phyloP scores from a whole-genome alignment of 2,329 filamentous ascomycete species.

The Claviceps sorghi region DNA sequence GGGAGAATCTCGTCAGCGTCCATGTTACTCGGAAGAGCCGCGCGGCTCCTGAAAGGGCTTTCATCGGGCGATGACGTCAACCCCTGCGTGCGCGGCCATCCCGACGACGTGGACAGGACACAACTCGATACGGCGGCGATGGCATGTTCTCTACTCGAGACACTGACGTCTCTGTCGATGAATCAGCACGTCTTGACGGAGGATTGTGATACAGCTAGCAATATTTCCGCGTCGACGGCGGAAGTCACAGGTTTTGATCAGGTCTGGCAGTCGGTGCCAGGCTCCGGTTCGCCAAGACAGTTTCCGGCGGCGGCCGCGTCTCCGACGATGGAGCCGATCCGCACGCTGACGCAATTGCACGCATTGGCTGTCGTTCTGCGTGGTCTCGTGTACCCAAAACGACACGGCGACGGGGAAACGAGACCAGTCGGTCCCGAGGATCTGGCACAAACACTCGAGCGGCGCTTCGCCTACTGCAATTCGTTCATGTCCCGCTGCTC shows the following conservation, averaged over 20 bases:
- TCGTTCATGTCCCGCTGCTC: slow-evolving; percentile 22
- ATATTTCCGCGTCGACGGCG: neutral
- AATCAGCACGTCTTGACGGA: neutral
- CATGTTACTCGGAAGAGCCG: slow-evolving; percentile 49
- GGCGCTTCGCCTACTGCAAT: slow-evolving; percentile 24
- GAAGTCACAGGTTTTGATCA: slow-evolving; percentile 3
- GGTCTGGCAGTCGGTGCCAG: neutral
- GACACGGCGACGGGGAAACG: neutral
- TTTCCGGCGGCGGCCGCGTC: neutral
- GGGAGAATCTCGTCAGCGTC: slow-evolving; percentile 45
- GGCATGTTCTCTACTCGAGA: slow-evolving; percentile 48
- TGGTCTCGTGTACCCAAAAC: neutral
- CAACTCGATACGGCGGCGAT: slow-evolving; percentile 20
- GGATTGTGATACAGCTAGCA: neutral
- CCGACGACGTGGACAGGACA: slow-evolving; percentile 2
- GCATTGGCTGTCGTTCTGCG: neutral
- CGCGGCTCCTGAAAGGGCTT: slow-evolving; percentile 26
- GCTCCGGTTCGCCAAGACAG: neutral
- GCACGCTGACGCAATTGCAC: slow-evolving; percentile 3
- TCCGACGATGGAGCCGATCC: slow-evolving; percentile 2
- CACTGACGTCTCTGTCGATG: slow-evolving; percentile 1
- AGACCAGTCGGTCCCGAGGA: slow-evolving; percentile 12
- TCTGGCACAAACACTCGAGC: slow-evolving; percentile 19
- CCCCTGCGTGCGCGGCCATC: neutral
- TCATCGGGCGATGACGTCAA: slow-evolving; percentile 1